phyloP scores from a whole-genome alignment of 805 yeast species.

The Candida manassasensis region DNA sequence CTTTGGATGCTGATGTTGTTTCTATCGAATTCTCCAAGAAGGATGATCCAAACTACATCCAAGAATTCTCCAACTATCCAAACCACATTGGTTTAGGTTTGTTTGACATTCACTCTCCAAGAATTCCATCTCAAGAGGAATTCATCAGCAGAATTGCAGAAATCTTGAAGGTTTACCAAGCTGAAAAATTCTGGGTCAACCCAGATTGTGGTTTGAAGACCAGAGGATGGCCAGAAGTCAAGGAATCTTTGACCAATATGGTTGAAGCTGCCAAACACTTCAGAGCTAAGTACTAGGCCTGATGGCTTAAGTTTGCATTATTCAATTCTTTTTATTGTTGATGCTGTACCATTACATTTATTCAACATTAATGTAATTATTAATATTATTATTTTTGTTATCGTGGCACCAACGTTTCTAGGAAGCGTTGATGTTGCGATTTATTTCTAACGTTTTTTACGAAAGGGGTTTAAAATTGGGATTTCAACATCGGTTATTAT shows the following conservation, averaged over 20 bases:
- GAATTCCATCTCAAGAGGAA: slow-evolving; percentile 97
- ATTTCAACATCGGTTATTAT: slow-evolving; percentile 46
- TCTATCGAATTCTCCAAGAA: slow-evolving; percentile 99
- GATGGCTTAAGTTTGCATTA: slow-evolving; percentile 22
- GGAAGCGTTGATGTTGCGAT: slow-evolving; percentile 4
- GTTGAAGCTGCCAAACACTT: slow-evolving; percentile 97
- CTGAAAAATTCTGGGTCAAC: slow-evolving; percentile 99
- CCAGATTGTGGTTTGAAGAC: slow-evolving; percentile 99
- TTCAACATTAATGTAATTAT: slow-evolving; percentile 47
- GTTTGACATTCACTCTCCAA: slow-evolving; percentile 99
- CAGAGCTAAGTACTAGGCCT: slow-evolving; percentile 42
- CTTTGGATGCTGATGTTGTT: slow-evolving; percentile 98
- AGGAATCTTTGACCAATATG: slow-evolving; percentile 94
- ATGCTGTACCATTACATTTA: slow-evolving; percentile 41
- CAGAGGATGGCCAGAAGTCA: slow-evolving; percentile 99
- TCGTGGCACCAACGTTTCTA: not conserved
- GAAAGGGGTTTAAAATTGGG: slow-evolving; percentile 40
- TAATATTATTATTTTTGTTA: slow-evolving; percentile 14
- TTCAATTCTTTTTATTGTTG: slow-evolving; percentile 38
- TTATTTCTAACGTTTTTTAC: slow-evolving; percentile 9
- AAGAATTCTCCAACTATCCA: slow-evolving; percentile 97
- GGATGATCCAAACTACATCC: slow-evolving; percentile 97
- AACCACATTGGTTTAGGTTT: slow-evolving; percentile 99
- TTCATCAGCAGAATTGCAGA: slow-evolving; percentile 89
- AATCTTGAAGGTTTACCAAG: slow-evolving; percentile 95